phyloP scores from a whole-genome alignment of 208 protist genomes.

The Zelonia costaricensis region DNA sequence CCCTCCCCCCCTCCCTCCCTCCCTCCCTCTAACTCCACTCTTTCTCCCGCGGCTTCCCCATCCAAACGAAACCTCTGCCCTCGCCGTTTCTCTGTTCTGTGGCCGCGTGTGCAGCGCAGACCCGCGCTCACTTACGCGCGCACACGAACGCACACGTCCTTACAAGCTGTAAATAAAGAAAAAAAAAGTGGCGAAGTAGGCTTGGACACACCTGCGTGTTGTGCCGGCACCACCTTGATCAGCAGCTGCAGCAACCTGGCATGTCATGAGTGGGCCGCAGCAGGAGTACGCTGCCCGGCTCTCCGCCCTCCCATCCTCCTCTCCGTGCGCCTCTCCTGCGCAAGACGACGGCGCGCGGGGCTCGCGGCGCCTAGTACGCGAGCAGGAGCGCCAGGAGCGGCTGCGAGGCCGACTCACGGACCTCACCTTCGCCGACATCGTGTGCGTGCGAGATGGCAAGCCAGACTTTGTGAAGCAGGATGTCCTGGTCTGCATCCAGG shows the following conservation, averaged over 20 bases:
- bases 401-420: conserved; percentile 66
- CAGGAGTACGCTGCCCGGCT: conserved; percentile 4
- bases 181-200: not conserved
- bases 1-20: not conserved
- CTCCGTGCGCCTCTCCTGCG: conserved; percentile 3
- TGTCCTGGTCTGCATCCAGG: conserved; percentile 62
- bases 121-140: too few species aligned
- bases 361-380: conserved; percentile 31
- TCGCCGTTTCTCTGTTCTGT: too few species aligned
- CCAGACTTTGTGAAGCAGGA: conserved; percentile 56
- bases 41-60: too few species aligned
- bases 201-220: not conserved
- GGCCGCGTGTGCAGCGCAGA: too few species aligned
- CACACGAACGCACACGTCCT: too few species aligned
- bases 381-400: conserved; percentile 60
- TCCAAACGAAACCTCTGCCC: too few species aligned
- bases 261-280: conserved; percentile 11
- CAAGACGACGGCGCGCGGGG: conserved; percentile 1
- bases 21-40: not conserved
- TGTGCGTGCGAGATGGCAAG: conserved; percentile 29
- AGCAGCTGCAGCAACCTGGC: not conserved
- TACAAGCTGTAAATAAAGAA: not conserved
- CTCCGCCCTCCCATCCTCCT: too few species aligned
- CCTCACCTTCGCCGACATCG: conserved; percentile 63
- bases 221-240: not conserved